A percentile compares a stretch with the other conserved stretches of the same genome.
phyloP scores from a whole-genome alignment of 768 basidiomycete genomes.

The Serendipita sp. region DNA sequence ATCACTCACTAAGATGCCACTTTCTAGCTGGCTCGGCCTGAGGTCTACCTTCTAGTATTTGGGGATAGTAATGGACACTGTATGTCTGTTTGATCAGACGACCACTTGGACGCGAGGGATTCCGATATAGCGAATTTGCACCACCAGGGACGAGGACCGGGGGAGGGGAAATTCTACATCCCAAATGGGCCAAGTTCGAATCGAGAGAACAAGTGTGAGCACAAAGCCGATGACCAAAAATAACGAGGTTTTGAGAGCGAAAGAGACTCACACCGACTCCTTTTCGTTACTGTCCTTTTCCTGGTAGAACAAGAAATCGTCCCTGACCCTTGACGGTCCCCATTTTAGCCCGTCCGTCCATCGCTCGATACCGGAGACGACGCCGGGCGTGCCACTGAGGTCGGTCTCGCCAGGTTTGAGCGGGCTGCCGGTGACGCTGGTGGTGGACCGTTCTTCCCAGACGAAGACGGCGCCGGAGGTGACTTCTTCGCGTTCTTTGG shows the following conservation, averaged over 20 bases:
- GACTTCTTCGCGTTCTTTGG: constrained; percentile 57
- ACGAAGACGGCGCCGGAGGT: constrained; percentile 62
- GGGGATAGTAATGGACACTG: constrained; percentile 3
- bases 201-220: too few species aligned
- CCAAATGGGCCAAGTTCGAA: too few species aligned
- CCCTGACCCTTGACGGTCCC: constrained; percentile 72
- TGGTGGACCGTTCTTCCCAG: constrained; percentile 67
- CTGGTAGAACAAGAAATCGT: constrained; percentile 72
- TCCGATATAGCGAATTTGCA: background rate
- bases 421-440: constrained; percentile 39
- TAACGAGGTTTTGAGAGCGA: background rate
- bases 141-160: background rate
- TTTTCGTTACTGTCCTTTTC: constrained; percentile 42
- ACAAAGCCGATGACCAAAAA: background rate
- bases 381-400: background rate
- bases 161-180: background rate
- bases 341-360: constrained; percentile 75
- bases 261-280: constrained; percentile 20
- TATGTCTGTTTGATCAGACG: constrained; percentile 3
- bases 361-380: constrained; percentile 49
- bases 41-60: background rate
- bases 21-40: constrained; percentile 11
- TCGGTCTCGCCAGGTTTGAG: constrained; percentile 16
- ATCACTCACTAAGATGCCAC: constrained; percentile 1
- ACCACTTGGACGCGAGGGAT: constrained; percentile 8